Evolutionary conservation across 352 stramenopile species (phyloP).

Genomic region (Globisporangium parvum): DNA sequence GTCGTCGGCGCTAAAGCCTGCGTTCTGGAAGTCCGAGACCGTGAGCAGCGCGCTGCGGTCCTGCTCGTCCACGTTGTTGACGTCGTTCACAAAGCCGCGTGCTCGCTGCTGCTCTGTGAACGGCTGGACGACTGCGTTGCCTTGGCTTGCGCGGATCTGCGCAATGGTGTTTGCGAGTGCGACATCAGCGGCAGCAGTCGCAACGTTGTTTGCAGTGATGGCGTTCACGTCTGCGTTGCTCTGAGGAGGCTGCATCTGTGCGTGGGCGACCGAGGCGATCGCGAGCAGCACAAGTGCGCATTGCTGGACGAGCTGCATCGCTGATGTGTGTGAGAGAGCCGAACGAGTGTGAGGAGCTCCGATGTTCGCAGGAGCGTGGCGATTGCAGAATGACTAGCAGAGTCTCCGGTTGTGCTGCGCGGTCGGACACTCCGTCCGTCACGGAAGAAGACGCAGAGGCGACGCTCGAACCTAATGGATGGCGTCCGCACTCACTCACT

Average conservation of each 20-base stretch:
- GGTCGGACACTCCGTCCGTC: too few species aligned
- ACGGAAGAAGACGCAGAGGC: too few species aligned
- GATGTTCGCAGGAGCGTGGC: too few species aligned
- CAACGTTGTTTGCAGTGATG: neutral
- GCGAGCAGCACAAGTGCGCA: conserved; percentile 6
- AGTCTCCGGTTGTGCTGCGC: too few species aligned
- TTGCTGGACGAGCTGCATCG: conserved; percentile 12
- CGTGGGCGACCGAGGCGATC: conserved; percentile 1
- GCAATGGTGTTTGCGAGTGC: neutral
- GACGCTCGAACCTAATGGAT: too few species aligned
- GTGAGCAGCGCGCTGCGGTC: conserved; percentile 1
- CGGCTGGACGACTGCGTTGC: conserved; percentile 12
- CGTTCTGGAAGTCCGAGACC: conserved; percentile 17
- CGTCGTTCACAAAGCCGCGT: conserved; percentile 11
- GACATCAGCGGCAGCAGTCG: neutral
- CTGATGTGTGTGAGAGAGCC: neutral
- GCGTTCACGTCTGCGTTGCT: neutral
- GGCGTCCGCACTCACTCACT: too few species aligned
- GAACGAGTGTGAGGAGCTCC: too few species aligned
- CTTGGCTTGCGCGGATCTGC: neutral
- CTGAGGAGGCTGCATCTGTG: neutral
- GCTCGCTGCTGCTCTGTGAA: neutral
- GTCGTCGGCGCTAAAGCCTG: conserved; percentile 12
- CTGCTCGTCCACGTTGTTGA: neutral
- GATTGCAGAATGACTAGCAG: too few species aligned